phyloP scores from a whole-genome alignment of 495 filamentous ascomycete genomes.

The Talaromyces borbonicus region DNA sequence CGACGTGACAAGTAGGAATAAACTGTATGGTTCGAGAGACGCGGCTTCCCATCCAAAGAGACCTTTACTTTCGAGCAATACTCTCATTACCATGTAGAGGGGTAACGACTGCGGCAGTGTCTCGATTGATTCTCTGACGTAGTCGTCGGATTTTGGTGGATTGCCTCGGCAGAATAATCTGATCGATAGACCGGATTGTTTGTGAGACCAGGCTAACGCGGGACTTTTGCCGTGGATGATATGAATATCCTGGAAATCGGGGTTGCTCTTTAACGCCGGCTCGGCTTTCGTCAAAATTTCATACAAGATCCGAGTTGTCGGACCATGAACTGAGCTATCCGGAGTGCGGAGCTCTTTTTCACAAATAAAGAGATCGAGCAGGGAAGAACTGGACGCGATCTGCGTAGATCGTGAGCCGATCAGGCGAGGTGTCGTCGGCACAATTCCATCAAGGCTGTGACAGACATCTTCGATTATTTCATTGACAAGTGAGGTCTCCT shows the following conservation, averaged over 20 bases:
- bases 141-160: constrained; percentile 23
- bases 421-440: constrained; percentile 24
- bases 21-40: constrained; percentile 38
- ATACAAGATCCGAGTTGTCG: constrained; percentile 17
- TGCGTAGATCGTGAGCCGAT: constrained; percentile 46
- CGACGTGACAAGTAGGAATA: constrained; percentile 49
- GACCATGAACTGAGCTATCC: constrained; percentile 15
- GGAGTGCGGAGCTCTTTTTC: constrained; percentile 17
- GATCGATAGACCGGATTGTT: constrained; percentile 35
- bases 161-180: constrained; percentile 34
- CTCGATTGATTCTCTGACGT: constrained; percentile 33
- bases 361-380: constrained; percentile 35
- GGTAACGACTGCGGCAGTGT: constrained; percentile 40
- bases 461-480: constrained; percentile 20
- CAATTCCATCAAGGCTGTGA: constrained; percentile 11
- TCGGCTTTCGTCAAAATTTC: constrained; percentile 17
- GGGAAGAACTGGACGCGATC: constrained; percentile 40
- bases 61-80: constrained; percentile 36
- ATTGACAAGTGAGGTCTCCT: constrained; percentile 22
- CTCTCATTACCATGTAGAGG: constrained; percentile 38
- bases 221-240: background rate
- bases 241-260: constrained; percentile 6
- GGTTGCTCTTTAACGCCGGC: constrained; percentile 11
- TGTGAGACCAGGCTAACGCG: constrained; percentile 20
- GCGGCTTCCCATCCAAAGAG: constrained; percentile 33